Conservation (phyloP, 2,329 filamentous ascomycete species). For the Lasiodiplodia theobromae region DNA sequence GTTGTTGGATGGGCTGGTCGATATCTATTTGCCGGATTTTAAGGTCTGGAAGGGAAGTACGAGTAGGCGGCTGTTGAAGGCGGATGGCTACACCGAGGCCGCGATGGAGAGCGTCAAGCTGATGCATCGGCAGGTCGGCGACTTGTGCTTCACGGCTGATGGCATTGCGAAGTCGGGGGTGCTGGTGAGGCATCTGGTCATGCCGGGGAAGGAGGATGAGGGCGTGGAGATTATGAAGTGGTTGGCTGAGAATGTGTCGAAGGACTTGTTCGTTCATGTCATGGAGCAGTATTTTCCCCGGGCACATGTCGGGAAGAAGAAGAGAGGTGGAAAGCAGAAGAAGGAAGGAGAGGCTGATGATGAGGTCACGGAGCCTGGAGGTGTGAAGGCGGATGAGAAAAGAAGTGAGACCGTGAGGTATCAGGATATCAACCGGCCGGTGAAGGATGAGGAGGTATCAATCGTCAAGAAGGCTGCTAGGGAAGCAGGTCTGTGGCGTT, state of each 20-base stretch:
- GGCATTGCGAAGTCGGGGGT: constrained; percentile 81
- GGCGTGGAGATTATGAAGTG: constrained; percentile 77
- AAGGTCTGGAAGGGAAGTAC: constrained; percentile 77
- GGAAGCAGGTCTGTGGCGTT: constrained; percentile 77
- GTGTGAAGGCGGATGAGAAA: constrained; percentile 36
- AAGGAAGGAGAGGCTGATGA: constrained; percentile 31
- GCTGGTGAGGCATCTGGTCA: constrained; percentile 80
- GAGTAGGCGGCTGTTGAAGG: constrained; percentile 76
- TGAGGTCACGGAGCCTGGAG: constrained; percentile 40
- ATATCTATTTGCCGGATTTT: constrained; percentile 89
- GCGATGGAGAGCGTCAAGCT: constrained; percentile 79
- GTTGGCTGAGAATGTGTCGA: constrained; percentile 74
- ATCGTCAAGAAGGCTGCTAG: constrained; percentile 72
- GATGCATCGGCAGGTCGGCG: constrained; percentile 83
- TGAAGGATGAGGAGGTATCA: constrained; percentile 70
- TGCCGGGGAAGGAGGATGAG: constrained; percentile 81
- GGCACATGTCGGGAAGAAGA: constrained; percentile 78
- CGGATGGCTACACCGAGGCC: constrained; percentile 74
- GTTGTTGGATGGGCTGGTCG: constrained; percentile 78
- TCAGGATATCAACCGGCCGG: constrained; percentile 77
- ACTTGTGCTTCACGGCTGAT: constrained; percentile 81
- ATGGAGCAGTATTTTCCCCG: constrained; percentile 89
- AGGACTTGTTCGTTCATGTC: constrained; percentile 80
- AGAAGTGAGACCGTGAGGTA: constrained; percentile 66
- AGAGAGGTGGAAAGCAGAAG: constrained; percentile 31